A percentile compares a stretch with the other conserved stretches of the same genome.
Conservation (phyloP, 495 filamentous ascomycete genomes). For the Tuber umbilicatum region DNA sequence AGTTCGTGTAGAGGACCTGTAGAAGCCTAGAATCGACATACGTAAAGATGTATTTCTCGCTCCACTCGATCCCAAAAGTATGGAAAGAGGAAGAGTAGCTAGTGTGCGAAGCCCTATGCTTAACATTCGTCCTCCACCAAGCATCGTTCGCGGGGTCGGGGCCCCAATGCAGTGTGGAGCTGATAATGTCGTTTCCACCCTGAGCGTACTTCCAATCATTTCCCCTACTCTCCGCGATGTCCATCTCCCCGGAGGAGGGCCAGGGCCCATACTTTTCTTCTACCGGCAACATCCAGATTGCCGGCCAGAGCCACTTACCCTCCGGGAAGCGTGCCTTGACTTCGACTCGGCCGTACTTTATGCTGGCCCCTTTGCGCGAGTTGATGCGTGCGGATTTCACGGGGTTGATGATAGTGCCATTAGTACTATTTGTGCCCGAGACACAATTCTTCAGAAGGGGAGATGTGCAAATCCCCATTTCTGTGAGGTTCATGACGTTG, state of each 20-base stretch:
- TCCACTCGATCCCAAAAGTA: constrained; percentile 78
- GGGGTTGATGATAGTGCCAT: constrained; percentile 68
- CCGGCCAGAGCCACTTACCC: constrained; percentile 86
- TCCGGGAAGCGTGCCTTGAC: constrained; percentile 65
- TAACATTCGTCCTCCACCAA: constrained; percentile 72
- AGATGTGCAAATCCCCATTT: constrained; percentile 60
- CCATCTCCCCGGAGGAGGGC: constrained; percentile 80
- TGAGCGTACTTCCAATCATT: constrained; percentile 68
- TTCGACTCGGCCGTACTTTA: constrained; percentile 77
- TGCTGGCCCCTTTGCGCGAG: constrained; percentile 59
- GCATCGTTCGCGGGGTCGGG: constrained; percentile 57
- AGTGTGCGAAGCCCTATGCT: constrained; percentile 67
- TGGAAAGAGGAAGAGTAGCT: constrained; percentile 63
- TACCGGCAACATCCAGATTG: constrained; percentile 84
- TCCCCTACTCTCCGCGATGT: constrained; percentile 70
- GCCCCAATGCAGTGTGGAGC: constrained; percentile 77
- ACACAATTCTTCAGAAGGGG: constrained; percentile 53
- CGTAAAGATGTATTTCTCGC: constrained; percentile 78
- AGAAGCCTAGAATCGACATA: constrained; percentile 74
- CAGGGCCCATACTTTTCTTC: constrained; percentile 65
- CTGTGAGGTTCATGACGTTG: constrained; percentile 59
- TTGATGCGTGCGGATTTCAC: constrained; percentile 72
- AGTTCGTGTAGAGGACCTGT: constrained; percentile 73
- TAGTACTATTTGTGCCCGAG: constrained; percentile 60
- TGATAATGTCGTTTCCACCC: constrained; percentile 75